Percentiles rank a stretch among this genome's conserved stretches.
Conservation (phyloP, 495 filamentous ascomycete genomes). For the Penicillium coprophilum region DNA sequence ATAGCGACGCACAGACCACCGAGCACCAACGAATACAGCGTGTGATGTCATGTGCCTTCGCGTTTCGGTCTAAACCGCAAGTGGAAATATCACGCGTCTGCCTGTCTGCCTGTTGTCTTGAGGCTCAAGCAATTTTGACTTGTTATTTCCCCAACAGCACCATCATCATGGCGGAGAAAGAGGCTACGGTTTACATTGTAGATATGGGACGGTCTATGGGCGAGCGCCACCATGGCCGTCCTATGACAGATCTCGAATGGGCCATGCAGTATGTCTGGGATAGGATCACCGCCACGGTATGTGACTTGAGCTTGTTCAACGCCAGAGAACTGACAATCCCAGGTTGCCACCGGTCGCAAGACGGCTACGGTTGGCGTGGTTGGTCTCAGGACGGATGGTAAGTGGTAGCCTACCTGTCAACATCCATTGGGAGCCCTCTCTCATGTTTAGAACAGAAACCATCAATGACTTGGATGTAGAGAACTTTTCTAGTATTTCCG, state of each 20-base stretch:
- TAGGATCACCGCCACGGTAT: slow-evolving; percentile 77
- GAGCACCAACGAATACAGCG: slow-evolving; percentile 12
- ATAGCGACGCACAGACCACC: slow-evolving; percentile 19
- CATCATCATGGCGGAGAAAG: slow-evolving; percentile 81
- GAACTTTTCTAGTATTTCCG: slow-evolving; percentile 73
- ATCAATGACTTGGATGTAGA: slow-evolving; percentile 62
- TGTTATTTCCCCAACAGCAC: slow-evolving; percentile 5
- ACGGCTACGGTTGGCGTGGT: slow-evolving; percentile 78
- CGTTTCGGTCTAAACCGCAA: slow-evolving; percentile 35
- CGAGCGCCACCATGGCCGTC: slow-evolving; percentile 67
- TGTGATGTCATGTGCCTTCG: slow-evolving; percentile 50
- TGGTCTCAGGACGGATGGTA: slow-evolving; percentile 76
- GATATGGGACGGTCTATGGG: slow-evolving; percentile 86
- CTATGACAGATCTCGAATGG: slow-evolving; percentile 82
- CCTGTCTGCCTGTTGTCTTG: slow-evolving; percentile 41
- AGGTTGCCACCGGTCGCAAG: slow-evolving; percentile 80
- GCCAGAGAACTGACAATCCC: neutral
- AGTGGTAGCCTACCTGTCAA: neutral
- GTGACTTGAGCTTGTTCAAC: slow-evolving; percentile 8
- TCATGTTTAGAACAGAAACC: slow-evolving; percentile 51
- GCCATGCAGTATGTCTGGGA: slow-evolving; percentile 96
- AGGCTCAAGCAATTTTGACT: slow-evolving; percentile 3
- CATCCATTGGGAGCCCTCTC: neutral
- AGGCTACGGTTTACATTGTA: slow-evolving; percentile 88
- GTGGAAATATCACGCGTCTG: slow-evolving; percentile 51